Base-by-base conservation (phyloP, 73 alveolate species). In the Stentor coeruleus region DNA sequence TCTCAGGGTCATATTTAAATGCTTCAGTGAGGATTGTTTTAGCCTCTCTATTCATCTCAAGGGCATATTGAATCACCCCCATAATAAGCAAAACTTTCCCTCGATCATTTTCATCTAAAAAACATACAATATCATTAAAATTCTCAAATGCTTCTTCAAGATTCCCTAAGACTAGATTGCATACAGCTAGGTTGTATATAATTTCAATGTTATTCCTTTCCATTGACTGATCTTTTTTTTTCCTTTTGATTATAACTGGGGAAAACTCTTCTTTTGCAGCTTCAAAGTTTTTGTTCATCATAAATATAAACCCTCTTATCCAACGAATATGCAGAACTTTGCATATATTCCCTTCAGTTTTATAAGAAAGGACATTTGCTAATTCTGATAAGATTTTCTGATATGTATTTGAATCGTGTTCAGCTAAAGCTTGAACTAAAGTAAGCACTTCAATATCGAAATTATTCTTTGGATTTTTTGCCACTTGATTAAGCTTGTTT, bases 261-360 rank as follows among this genome's bases (percentile, higher is more conserved):
- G 20, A 38, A 38, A 87, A 87, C 38, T 87, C 89, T 3, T 76
- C 82, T 28, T 74, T 39, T 0, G 92, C 90, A 31, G 74, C 86
- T 84, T 87, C 92, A 83, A 82, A 82, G 33, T 87, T 79, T 20
- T 82, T 79, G 73, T 55, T 55, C 81, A 74, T 81, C 82, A 87
- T 79, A 30, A 58, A 38, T 3, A 87, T 74, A 4, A 82, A 82
- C 38, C 92, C 92, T 36, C 82, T 41, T 15, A 66, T 75, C 3
- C 85, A 77, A 36, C 82, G 81, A 36, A 87, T 81, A 55, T 87
- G 89, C 38, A 39, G 49, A 39, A 40, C 37, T 38, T 87, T 36
- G 58, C 85, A 87, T 20, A 87, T 74, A 60, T 83, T 81, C 11
- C 92, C 92, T 66, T 83, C 66, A 11, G 55, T 76, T 41, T 58